Evolutionary conservation across 108 stramenopile species (phyloP), one percentile per base, ranked within the genome.

Genomic region (Pseudonitzschia multistriata): DNA sequence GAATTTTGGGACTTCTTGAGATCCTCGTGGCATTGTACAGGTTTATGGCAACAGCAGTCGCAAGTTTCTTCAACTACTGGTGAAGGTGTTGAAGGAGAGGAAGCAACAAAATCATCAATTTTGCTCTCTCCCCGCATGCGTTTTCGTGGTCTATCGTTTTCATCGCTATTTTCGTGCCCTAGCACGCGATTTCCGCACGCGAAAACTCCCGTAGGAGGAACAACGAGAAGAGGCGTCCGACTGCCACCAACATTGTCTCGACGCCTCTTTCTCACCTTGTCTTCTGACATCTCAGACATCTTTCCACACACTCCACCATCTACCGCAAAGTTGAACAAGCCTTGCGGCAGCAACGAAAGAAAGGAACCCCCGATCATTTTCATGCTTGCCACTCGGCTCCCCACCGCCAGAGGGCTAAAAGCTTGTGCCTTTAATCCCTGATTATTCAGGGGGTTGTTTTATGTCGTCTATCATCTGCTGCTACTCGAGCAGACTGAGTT

Each of bases 321-420:
- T 49, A 63, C 48, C 35, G 66, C 34, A 36, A 49, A 76, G 30
- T 52, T 76, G 39, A 76, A 76, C 61, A 76, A 76, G 45, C 75
- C 75, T 62, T 76, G 69, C 25, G 75, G 75, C 54, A 76, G 69
- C 31, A 62, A 39, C 24, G 75, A 70, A 53, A 76, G 64, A 61
- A 76, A 70, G 57, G 68, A 70, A 50, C 75, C 75, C 75, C 75
- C 64, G 59, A 76, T 76, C 75, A 76, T 75, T 57, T 53, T 64
- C 42, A 45, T 33, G 35, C 40, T 36, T 76, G 68, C 75, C 75
- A 76, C 75, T 70, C 69, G 75, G 62, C 68, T 68, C 75, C 75
- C 67, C 61, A 63, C 49, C 60, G 42, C 42, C 42, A 68, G 69
- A 76, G 75, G 75, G 75, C 75, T 69, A 25, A 30, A 13, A 45